Base-by-base conservation (phyloP, 306 rosid genomes). In the Malus sieversii region DNA sequence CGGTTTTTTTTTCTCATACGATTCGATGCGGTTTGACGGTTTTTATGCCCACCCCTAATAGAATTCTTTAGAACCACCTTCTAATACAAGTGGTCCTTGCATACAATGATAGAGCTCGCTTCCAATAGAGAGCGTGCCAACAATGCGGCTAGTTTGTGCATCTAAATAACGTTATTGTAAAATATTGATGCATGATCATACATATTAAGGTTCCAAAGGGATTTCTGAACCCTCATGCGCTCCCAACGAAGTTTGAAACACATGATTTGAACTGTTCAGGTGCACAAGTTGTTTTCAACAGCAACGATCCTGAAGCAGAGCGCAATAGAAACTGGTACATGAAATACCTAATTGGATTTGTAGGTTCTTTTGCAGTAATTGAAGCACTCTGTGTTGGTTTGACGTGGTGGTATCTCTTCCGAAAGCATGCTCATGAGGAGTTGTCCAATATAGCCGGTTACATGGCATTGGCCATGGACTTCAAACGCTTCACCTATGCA, bases 351-450 rank as follows among this genome's bases (percentile, higher is more conserved):
- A 23, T 85, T 3, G 85, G 70, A 2, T 68, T 85, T n/a, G 79
- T 85, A 23, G 67, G 30, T 38, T n/a, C 83, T 0, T 15, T 78
- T 25, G 85, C 48, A 9, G 25, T 68, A 9, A 75, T 82, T 23
- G 88, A 81, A 48, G 30, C 71, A 9, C 22, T 81, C 30, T 78
- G 79, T 38, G 20, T 78, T 4, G 77, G 74, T 11, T 45, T 81
- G 33, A 75, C 79, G 44, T 85, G 83, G 85, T 78, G 81, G 79
- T 59, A 7, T 5, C 23, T 72, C 27, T 85, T 81, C 55, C 58
- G 77, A 4, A 81, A 75, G 57, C 67, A 51, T 5, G 71, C 71
- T 4, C 66, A 68, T n/a, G 88, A 81, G 52, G 88, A 85, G 38
- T 16, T 81, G 27, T 29, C 61, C 15, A 81, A 75, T 20, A 53